Evolutionary conservation across 164 flowering plant genomes (phyloP).

Genomic region (Berberis thunbergii): DNA sequence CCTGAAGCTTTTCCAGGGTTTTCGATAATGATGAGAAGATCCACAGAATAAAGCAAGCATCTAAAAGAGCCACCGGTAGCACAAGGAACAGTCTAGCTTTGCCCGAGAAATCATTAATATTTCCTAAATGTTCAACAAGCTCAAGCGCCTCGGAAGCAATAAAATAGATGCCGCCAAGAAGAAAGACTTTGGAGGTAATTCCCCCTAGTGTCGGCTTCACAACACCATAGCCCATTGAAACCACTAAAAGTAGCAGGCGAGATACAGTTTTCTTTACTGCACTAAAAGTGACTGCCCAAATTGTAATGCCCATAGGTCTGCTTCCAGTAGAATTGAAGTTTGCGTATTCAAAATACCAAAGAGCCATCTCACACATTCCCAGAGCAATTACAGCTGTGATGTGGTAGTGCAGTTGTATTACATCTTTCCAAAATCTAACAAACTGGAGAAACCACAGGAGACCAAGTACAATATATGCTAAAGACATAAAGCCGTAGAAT

Average conservation of each 20-base stretch:
- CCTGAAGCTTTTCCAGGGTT: constrained; percentile 93
- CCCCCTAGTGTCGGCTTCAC: constrained; percentile 96
- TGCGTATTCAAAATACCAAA: constrained; percentile 81
- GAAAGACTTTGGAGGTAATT: constrained; percentile 81
- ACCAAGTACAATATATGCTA: constrained; percentile 62
- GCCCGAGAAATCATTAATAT: constrained; percentile 82
- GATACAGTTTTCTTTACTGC: constrained; percentile 80
- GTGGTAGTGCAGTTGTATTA: constrained; percentile 84
- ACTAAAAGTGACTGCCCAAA: constrained; percentile 90
- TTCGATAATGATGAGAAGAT: constrained; percentile 90
- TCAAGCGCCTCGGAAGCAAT: constrained; percentile 78
- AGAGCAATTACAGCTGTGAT: constrained; percentile 64
- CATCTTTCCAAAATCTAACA: constrained; percentile 66
- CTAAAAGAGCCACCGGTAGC: constrained; percentile 82
- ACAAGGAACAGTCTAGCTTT: constrained; percentile 83
- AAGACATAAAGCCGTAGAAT: constrained; percentile 62
- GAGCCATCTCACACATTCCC: constrained; percentile 80
- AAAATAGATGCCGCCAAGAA: constrained; percentile 79
- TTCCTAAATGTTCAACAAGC: constrained; percentile 86
- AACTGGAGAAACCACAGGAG: constrained; percentile 70
- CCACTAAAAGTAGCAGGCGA: constrained; percentile 70
- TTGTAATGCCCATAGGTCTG: constrained; percentile 72
- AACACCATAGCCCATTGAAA: constrained; percentile 96
- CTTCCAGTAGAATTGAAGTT: constrained; percentile 64
- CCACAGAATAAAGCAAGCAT: constrained; percentile 88